Percentiles rank a stretch among this genome's conserved stretches.
Conservation (phyloP, 768 basidiomycete species). For the Coprinopsis cinerea region DNA sequence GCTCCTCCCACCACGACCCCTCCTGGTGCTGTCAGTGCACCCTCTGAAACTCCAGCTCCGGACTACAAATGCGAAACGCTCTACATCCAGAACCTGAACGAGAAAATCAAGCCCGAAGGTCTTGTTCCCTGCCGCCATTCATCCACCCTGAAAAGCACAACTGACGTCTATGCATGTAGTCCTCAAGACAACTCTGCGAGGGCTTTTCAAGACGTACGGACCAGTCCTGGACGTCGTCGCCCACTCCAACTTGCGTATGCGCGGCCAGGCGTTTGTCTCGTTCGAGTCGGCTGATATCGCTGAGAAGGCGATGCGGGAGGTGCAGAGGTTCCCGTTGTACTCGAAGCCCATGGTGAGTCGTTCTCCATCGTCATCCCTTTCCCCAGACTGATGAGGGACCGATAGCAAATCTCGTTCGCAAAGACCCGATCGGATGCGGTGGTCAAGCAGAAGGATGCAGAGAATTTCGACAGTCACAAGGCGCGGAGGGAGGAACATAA, state of each 20-base stretch:
- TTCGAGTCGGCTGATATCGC: conserved; percentile 82
- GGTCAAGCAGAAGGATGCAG: conserved; percentile 66
- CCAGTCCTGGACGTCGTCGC: conserved; percentile 94
- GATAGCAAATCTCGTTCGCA: conserved; percentile 93
- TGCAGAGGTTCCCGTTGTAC: conserved; percentile 90
- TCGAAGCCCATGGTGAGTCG: conserved; percentile 87
- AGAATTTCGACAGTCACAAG: conserved; percentile 72
- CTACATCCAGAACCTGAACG: conserved; percentile 95
- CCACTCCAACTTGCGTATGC: conserved; percentile 92
- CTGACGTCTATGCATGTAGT: conserved; percentile 38
- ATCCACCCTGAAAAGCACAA: neutral
- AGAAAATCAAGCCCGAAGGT: conserved; percentile 85
- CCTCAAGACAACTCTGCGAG: conserved; percentile 80
- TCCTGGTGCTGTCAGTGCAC: too few species aligned
- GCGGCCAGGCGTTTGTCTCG: conserved; percentile 97
- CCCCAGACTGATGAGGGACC: conserved; percentile 6
- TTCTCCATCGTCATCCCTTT: neutral
- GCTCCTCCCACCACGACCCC: too few species aligned
- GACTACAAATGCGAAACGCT: conserved; percentile 72
- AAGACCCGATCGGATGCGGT: conserved; percentile 85
- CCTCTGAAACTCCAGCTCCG: neutral
- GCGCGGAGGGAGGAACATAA: conserved; percentile 71
- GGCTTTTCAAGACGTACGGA: conserved; percentile 90
- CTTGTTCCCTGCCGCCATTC: conserved; percentile 8
- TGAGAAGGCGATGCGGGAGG: conserved; percentile 78